Conservation (phyloP, 768 basidiomycete species). For the Mycena haematopus region DNA sequence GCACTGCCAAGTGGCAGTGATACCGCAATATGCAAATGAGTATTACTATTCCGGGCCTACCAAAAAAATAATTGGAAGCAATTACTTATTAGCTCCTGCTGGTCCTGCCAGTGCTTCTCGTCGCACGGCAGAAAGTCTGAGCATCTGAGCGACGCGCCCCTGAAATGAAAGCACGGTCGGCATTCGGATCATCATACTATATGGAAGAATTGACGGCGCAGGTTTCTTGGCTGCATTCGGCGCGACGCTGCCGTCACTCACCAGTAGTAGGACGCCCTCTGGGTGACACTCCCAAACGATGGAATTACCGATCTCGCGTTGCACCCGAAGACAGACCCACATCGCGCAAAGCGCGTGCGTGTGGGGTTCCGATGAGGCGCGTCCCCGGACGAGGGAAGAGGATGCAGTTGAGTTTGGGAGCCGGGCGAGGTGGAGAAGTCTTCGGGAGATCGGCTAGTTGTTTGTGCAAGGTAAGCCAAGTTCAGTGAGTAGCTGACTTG, state of each 20-base stretch:
- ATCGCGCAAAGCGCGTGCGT: background rate
- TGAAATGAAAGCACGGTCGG: background rate
- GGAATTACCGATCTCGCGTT: conserved; percentile 20
- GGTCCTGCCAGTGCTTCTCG: no score
- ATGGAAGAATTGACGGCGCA: conserved; percentile 18
- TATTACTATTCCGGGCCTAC: no score
- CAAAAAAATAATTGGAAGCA: no score
- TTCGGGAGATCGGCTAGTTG: background rate
- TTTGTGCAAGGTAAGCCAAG: no score
- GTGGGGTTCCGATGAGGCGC: background rate
- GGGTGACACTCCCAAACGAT: conserved; percentile 18
- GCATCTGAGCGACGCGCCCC: no score
- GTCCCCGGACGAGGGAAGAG: conserved; percentile 17
- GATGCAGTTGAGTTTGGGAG: conserved; percentile 6
- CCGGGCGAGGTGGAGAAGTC: background rate
- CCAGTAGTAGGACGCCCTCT: background rate
- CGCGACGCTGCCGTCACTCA: conserved; percentile 9
- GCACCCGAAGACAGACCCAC: conserved; percentile 7
- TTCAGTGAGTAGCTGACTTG: no score
- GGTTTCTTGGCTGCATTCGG: background rate
- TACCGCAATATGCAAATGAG: no score
- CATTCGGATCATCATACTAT: background rate
- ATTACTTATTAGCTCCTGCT: no score
- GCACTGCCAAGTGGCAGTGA: no score
- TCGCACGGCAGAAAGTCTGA: no score